These are phyloP conservation scores for Tremellales sp. DNA, from an alignment of 1,284 basidiomycete genomes.

Conservation along the genomic window DNA sequence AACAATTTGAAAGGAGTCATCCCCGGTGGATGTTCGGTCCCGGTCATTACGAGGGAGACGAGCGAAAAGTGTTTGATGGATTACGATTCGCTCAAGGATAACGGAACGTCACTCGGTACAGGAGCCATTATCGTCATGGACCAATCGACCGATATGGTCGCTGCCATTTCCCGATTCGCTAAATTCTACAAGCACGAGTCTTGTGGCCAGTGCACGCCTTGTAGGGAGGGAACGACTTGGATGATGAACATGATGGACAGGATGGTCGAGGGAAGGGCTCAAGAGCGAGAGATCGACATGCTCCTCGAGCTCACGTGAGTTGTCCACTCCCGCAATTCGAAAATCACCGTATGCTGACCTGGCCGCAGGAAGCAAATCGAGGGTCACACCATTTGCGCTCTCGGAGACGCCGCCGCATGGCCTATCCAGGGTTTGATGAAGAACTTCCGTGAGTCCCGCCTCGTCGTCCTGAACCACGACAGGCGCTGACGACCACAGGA, in stretches of 20 bases:
- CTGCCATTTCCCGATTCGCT: constrained; percentile 88
- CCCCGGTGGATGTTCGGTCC: constrained; percentile 92
- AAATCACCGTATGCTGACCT: constrained; percentile 5
- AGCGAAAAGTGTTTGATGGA: constrained; percentile 91
- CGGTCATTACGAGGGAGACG: constrained; percentile 77
- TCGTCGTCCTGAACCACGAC: background rate
- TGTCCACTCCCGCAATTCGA: too few species aligned
- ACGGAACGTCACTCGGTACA: constrained; percentile 89
- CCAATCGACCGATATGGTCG: constrained; percentile 90
- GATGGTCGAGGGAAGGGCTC: constrained; percentile 72
- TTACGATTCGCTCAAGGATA: constrained; percentile 95
- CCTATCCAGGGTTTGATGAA: constrained; percentile 95
- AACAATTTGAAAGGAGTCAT: constrained; percentile 88
- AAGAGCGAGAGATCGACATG: constrained; percentile 96
- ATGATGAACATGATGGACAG: constrained; percentile 99
- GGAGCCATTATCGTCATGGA: constrained; percentile 99
- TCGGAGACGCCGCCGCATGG: constrained; percentile 98
- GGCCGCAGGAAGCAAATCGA: constrained; percentile 75
- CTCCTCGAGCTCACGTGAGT: constrained; percentile 79
- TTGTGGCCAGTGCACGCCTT: constrained; percentile 97
- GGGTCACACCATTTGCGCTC: constrained; percentile 90
- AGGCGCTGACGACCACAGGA: constrained; percentile 29
- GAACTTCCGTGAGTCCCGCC: constrained; percentile 69
- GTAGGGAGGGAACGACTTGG: constrained; percentile 94
- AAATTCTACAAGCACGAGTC: constrained; percentile 98